Evolutionary conservation across 495 filamentous ascomycete species (phyloP).

Genomic region (Aspergillus steynii): DNA sequence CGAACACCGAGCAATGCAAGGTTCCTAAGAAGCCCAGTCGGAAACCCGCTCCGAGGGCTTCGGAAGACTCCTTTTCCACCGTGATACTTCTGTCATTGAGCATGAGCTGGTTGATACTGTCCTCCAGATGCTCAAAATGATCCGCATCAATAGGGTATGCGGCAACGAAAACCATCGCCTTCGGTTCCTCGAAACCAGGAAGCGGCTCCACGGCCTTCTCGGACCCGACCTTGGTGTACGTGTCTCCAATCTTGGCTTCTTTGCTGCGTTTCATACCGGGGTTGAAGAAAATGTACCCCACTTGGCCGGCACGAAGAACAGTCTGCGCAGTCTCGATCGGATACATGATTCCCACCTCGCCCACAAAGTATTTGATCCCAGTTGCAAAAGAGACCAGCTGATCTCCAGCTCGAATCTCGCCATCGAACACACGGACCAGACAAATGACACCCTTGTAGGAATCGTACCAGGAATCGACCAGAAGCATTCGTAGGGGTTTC

Average conservation of each 20-base stretch:
- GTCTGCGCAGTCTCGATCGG: slow-evolving; percentile 82
- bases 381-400: slow-evolving; percentile 83
- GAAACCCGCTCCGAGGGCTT: slow-evolving; percentile 93
- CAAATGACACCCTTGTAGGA: slow-evolving; percentile 92
- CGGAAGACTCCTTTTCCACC: slow-evolving; percentile 87
- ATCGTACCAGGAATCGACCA: slow-evolving; percentile 98
- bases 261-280: slow-evolving; percentile 96
- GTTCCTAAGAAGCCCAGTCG: slow-evolving; percentile 93
- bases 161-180: slow-evolving; percentile 98
- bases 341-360: slow-evolving; percentile 96
- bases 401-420: slow-evolving; percentile 78
- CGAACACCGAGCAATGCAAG: slow-evolving; percentile 95
- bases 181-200: slow-evolving; percentile 94
- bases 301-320: slow-evolving; percentile 82
- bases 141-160: slow-evolving; percentile 90
- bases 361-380: slow-evolving; percentile 81
- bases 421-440: slow-evolving; percentile 89
- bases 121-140: slow-evolving; percentile 83
- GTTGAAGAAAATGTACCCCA: slow-evolving; percentile 96
- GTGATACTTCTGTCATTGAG: slow-evolving; percentile 95
- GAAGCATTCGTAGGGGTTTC: slow-evolving; percentile 75
- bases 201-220: slow-evolving; percentile 77
- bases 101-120: slow-evolving; percentile 90
- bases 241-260: slow-evolving; percentile 95
- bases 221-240: slow-evolving; percentile 80